These are phyloP conservation scores for Fusarium penzigii DNA, from an alignment of 2,329 filamentous ascomycete genomes.

Conservation along the genomic window DNA sequence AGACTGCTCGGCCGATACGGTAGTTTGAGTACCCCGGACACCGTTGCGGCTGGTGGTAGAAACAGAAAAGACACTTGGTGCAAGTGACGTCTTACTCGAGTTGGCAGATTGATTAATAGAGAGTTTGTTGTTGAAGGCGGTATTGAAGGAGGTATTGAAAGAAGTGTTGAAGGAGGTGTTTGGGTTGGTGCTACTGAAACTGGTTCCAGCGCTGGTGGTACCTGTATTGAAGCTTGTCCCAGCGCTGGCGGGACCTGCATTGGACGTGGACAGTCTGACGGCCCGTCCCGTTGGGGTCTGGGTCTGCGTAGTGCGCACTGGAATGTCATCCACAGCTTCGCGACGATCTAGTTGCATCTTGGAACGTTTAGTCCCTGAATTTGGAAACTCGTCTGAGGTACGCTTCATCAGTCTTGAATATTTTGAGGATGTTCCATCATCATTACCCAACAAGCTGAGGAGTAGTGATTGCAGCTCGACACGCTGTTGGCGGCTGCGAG, in stretches of 20 bases:
- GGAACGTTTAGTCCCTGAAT: constrained; percentile 16
- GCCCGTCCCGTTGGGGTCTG: constrained; percentile 2
- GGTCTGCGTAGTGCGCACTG: constrained; percentile 20
- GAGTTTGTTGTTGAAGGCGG: background rate
- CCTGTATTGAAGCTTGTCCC: background rate
- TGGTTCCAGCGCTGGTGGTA: background rate
- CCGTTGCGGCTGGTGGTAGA: constrained; percentile 12
- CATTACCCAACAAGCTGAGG: constrained; percentile 15
- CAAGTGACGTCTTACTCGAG: constrained; percentile 35
- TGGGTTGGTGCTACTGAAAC: background rate
- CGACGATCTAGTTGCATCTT: constrained; percentile 13
- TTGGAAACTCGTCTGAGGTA: constrained; percentile 21
- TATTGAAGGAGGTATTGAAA: constrained; percentile 13
- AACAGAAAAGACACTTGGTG: constrained; percentile 37
- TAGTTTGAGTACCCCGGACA: constrained; percentile 36
- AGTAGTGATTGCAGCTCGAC: constrained; percentile 28
- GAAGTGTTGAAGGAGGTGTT: constrained; percentile 12
- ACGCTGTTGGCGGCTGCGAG: constrained; percentile 18
- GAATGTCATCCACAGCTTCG: constrained; percentile 17
- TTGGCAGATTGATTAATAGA: constrained; percentile 25
- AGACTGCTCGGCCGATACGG: constrained; percentile 20
- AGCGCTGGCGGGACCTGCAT: constrained; percentile 3
- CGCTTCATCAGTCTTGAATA: constrained; percentile 22
- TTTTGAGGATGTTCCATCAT: constrained; percentile 5
- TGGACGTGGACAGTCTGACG: constrained; percentile 1